Conservation (phyloP, 768 basidiomycete genomes). For the Termitomyces bulborhizus region DNA sequence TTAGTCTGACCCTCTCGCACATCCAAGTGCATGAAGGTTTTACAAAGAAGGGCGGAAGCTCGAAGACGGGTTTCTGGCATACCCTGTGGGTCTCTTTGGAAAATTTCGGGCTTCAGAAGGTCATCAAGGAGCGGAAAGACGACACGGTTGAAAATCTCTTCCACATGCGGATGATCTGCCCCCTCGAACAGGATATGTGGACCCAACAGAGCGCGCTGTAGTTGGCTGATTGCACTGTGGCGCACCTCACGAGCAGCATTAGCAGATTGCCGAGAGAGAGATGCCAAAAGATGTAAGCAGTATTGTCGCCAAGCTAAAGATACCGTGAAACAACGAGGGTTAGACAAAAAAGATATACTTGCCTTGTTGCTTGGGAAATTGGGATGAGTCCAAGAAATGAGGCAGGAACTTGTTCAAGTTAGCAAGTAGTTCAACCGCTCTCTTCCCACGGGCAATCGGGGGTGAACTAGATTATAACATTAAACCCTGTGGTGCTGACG, state of each 20-base stretch:
- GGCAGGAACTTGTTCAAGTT: constrained; percentile 64
- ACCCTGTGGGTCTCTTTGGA: constrained; percentile 72
- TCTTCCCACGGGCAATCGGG: constrained; percentile 71
- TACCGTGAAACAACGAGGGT: constrained; percentile 1
- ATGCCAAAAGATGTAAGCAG: constrained; percentile 66
- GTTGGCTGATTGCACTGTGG: constrained; percentile 68
- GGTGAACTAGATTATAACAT: constrained; percentile 49
- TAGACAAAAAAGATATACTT: constrained; percentile 1
- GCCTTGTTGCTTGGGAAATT: constrained; percentile 39
- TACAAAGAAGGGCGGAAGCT: constrained; percentile 87
- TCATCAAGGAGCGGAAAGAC: constrained; percentile 92
- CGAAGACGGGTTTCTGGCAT: constrained; percentile 89
- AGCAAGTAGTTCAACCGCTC: constrained; percentile 76
- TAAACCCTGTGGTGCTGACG: not conserved
- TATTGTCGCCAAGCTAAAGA: constrained; percentile 68
- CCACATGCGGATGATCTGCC: constrained; percentile 55
- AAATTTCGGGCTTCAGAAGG: constrained; percentile 77
- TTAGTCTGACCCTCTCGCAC: constrained; percentile 57
- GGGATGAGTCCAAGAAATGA: constrained; percentile 45
- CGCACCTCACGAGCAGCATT: constrained; percentile 83
- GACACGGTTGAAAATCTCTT: constrained; percentile 83
- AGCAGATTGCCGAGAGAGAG: constrained; percentile 74
- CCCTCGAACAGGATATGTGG: constrained; percentile 60
- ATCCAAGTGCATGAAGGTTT: constrained; percentile 92
- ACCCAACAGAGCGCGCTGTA: constrained; percentile 82